A percentile compares a stretch with the other conserved stretches of the same genome.
Conservation (phyloP, 345 rosid genomes). For the Corchorus capsularis region DNA sequence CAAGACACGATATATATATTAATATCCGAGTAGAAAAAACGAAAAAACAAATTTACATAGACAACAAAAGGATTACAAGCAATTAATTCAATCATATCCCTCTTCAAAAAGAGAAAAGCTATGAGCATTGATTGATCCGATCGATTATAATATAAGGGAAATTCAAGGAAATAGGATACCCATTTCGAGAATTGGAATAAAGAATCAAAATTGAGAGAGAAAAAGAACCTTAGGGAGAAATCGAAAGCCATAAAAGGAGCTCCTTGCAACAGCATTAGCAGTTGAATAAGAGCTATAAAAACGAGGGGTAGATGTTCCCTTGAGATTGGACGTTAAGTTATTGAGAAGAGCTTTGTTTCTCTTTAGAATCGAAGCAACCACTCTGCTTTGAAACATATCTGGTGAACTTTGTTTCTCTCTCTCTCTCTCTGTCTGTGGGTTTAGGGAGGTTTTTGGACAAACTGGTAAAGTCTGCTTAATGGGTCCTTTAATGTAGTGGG, state of each 20-base stretch:
- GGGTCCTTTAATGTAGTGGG: neutral
- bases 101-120: neutral
- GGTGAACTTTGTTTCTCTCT: conserved; percentile 3
- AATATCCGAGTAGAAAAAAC: neutral
- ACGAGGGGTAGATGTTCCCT: conserved; percentile 36
- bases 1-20: neutral
- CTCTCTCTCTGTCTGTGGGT: conserved; percentile 25
- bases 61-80: neutral
- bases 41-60: neutral
- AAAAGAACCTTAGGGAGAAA: conserved; percentile 44
- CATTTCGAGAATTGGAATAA: neutral
- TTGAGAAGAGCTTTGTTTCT: conserved; percentile 42
- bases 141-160: neutral
- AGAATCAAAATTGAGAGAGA: conserved; percentile 7
- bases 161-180: neutral
- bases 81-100: neutral
- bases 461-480: neutral
- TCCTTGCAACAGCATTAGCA: conserved; percentile 38
- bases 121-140: neutral
- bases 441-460: conserved; percentile 30
- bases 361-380: conserved; percentile 54
- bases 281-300: conserved; percentile 34
- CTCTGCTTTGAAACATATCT: conserved; percentile 51
- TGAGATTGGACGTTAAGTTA: conserved; percentile 30
- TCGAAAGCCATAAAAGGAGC: conserved; percentile 45